Base-by-base conservation (phyloP, 176 grass and related monocot genomes). In the Carex myosuroides region DNA sequence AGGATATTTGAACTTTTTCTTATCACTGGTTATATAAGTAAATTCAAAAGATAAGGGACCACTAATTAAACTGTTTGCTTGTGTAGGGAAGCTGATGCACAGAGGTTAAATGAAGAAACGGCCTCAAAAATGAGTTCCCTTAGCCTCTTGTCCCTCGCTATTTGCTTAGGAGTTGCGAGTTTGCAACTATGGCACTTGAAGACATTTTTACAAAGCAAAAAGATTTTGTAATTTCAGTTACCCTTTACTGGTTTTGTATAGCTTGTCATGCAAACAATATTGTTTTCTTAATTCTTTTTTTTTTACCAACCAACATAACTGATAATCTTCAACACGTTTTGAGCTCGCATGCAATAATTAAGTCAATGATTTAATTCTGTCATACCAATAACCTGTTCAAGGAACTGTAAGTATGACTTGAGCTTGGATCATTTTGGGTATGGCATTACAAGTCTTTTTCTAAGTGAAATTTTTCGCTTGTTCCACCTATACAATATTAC, bases 121-220 rank as follows among this genome's bases (percentile, higher is more conserved):
- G 21, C 85, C 37, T 68, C 80, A 58, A 87, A 80, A 86, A 73
- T 92, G 87, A 77, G 69, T 42, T 79, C 30, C 7, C 87, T 95
- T 57, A 87, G 86, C 18, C 32, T 92, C 37, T 67, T 89, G 54
- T 88, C 90, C 50, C 67, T 91, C 18, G 55, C 52, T 48, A 42
- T 95, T 35, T 95, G 90, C 66, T 60, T 87, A 11, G 90, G 82
- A 79, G 79, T 91, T 39, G 85, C 89, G 39, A 67, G 72, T 13
- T 62, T 86, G 61, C 90, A 95, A 61, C 54, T 89, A 55, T 91
- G 90, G 85, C 86, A 92, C 84, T 70, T 89, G 39, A 89, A 86
- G 82, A 18, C 62, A 37, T 91, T 91, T 80, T 89, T 94, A 62
- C 57, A 86, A 58, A 91, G 87, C 87, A n/a, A 85, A 39, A 79